Evolutionary conservation across 768 basidiomycete genomes (phyloP), one percentile per base, ranked within the genome.

Genomic region (Phaeolepiota aurea): DNA sequence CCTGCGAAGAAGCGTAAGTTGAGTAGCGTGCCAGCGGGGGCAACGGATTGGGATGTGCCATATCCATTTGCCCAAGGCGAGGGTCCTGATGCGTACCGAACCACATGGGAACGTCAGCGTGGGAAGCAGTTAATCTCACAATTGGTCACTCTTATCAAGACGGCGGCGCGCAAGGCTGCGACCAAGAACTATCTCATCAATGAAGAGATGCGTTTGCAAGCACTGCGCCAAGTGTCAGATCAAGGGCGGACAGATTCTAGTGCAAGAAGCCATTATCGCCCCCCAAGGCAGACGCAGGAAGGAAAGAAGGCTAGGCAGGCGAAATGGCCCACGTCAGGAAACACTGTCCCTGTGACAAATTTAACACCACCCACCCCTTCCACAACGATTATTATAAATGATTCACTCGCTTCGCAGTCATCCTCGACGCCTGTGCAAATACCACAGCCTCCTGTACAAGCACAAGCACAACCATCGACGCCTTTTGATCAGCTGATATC

Each of bases 1-100:
- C 51, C 66, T 4, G 35, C 50, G 14, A 87, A 85, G 59, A 77
- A 74, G 45, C 71, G 84, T 20, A 83, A 74, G 48, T 62, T 87
- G 11, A 68, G 66, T 42, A 61, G 65, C 5, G 84, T 89, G 11
- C 87, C 87, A 22, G 87, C 87, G 15, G 87, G 87, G 9, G 87
- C 87, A 1, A 69, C 57, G 1, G 84, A 87, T 52, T 89, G 87
- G 87, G 84, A 87, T 48, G 74, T 88, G 0, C 87, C 87, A 0
- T 88, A 79, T 55, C 87, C 87, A 4, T 88, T 88, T 47, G 59
- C 56, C 30, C 62, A 69, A 36, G 87, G 83, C 20, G 80, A 89
- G 48, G 87, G 82, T 1, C 83, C 87, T 2, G 54, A 69, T 13
- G 64, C 67, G n/a, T 88, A 88, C 55, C 66, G 59, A 5, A 55